Conservation (phyloP, 495 filamentous ascomycete species). For the Xylaria palmicola region DNA sequence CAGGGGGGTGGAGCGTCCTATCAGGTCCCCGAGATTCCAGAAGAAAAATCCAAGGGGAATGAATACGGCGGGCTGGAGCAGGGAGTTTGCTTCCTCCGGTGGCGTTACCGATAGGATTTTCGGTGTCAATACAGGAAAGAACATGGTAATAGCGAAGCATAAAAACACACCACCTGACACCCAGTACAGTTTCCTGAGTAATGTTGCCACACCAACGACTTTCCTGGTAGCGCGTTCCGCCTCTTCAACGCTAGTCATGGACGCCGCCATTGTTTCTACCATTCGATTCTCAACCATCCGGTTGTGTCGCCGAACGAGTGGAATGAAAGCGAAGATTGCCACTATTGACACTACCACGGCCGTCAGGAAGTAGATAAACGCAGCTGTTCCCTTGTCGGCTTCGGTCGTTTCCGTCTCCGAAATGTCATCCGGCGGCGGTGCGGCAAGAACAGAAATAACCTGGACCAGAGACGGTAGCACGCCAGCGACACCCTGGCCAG, state of each 20-base stretch:
- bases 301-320: conserved; percentile 46
- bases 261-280: conserved; percentile 37
- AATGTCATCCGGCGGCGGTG: conserved; percentile 43
- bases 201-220: conserved; percentile 60
- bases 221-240: conserved; percentile 50
- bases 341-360: conserved; percentile 64
- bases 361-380: conserved; percentile 89
- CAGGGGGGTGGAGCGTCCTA: conserved; percentile 66
- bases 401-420: conserved; percentile 10
- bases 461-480: conserved; percentile 87
- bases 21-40: conserved; percentile 89
- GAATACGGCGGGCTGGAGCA: conserved; percentile 73
- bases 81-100: conserved; percentile 42
- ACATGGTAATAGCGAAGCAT: conserved; percentile 84
- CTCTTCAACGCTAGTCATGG: conserved; percentile 45
- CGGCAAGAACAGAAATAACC: conserved; percentile 75
- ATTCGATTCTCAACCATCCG: conserved; percentile 41
- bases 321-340: conserved; percentile 57
- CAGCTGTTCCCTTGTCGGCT: conserved; percentile 56
- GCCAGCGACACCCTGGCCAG: conserved; percentile 87
- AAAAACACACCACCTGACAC: conserved; percentile 68
- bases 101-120: conserved; percentile 70
- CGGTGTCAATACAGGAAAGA: conserved; percentile 89
- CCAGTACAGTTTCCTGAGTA: conserved; percentile 74
- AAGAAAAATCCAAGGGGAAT: conserved; percentile 88